Evolutionary conservation across 257 asterid species (phyloP), one percentile per base, ranked within the genome.

Genomic region (Ilex aquifolium): DNA sequence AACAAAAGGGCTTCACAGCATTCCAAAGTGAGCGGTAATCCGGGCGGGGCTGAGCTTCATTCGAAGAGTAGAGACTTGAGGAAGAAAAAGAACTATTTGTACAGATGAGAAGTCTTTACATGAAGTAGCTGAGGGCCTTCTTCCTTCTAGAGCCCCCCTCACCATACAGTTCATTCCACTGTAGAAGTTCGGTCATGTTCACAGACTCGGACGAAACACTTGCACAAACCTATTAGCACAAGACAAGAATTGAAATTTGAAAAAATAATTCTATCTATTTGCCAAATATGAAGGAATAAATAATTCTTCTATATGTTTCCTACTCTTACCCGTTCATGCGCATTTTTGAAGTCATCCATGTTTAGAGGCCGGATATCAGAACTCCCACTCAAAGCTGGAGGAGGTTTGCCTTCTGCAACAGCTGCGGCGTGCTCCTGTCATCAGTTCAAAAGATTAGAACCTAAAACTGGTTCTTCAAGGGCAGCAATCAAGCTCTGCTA

Each of bases 141-240:
- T 84, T 88, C 78, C 77, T 75, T 63, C 96, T 80, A 0, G 90
- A 86, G 36, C 92, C 96, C 17, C 96, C 95, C 69, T 88, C 96
- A 12, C 96, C 96, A 10, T 88, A 88, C 7, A 88, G 79, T 31
- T 88, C 96, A 60, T 88, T 86, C 96, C 92, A 88, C 60, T 88
- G 96, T n/a, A 75, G 65, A 62, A 88, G 90, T 78, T 82, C 90
- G 0, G 84, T 79, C 92, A 86, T 84, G 78, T 88, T 84, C 70
- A 68, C 62, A 2, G 95, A 88, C 71, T 88, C 95, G 0, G 92
- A 88, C 21, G 90, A 83, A 51, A 88, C 96, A 30, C 96, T 86
- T 40, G 93, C 90, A 67, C 87, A 84, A 59, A 86, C 95, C 96
- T 89, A 57, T 36, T 13, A 16, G 44, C 54, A 44, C 44, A 30